Evolutionary conservation across 805 yeast genomes (phyloP).

Genomic region (Zygosaccharomyces bisporus): DNA sequence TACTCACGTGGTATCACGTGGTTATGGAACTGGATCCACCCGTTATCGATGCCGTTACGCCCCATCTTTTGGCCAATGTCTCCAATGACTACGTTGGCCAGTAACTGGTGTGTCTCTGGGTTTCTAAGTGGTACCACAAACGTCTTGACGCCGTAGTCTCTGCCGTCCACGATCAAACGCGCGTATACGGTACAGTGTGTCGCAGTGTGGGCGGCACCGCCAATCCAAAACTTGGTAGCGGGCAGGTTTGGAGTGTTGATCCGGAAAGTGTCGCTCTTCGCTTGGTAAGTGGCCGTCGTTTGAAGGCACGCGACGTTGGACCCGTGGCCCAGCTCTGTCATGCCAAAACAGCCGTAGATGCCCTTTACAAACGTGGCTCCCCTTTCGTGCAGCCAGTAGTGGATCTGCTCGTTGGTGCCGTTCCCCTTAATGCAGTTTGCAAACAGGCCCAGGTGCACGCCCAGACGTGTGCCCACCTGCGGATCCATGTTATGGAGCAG

Average conservation of each 20-base stretch:
- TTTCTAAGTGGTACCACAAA: slow-evolving; percentile 90
- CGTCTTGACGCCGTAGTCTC: slow-evolving; percentile 89
- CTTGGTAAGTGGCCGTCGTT: slow-evolving; percentile 83
- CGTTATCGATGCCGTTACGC: slow-evolving; percentile 91
- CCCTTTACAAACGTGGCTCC: slow-evolving; percentile 59
- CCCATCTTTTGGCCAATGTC: slow-evolving; percentile 97
- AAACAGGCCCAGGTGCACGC: slow-evolving; percentile 85
- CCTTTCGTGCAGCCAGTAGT: slow-evolving; percentile 74
- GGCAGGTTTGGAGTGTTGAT: slow-evolving; percentile 86
- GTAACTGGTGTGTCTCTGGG: slow-evolving; percentile 54
- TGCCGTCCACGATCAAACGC: slow-evolving; percentile 70
- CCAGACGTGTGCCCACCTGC: slow-evolving; percentile 73
- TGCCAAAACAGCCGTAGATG: slow-evolving; percentile 82
- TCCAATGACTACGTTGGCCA: slow-evolving; percentile 80
- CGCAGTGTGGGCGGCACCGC: slow-evolving; percentile 95
- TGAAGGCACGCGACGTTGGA: slow-evolving; percentile 91
- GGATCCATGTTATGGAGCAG: slow-evolving; percentile 70
- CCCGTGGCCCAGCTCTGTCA: slow-evolving; percentile 93
- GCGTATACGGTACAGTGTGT: slow-evolving; percentile 86
- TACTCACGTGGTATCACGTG: slow-evolving; percentile 80
- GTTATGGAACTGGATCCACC: slow-evolving; percentile 89
- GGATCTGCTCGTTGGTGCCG: slow-evolving; percentile 79
- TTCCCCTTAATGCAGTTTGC: slow-evolving; percentile 78
- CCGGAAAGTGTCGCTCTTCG: slow-evolving; percentile 58
- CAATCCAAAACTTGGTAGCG: slow-evolving; percentile 98